These are phyloP conservation scores for Trypanosoma lewisi DNA, from an alignment of 208 protist genomes.

Conservation along the genomic window DNA sequence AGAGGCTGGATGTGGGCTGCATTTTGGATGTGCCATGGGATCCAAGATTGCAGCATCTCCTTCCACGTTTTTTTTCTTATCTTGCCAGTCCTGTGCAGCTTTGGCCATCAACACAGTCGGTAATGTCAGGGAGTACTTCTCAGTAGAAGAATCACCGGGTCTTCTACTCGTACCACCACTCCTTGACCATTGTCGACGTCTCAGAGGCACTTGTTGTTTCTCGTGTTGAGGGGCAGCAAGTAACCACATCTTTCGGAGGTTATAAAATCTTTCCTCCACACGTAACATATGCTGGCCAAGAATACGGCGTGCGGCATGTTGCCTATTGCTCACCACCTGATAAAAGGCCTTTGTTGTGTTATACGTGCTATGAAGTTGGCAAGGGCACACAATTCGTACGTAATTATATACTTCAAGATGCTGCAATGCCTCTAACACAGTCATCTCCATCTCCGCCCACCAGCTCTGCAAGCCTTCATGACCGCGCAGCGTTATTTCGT, in stretches of 20 bases:
- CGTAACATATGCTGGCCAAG: constrained; percentile 26
- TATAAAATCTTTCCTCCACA: constrained; percentile 23
- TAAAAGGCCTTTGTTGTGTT: constrained; percentile 36
- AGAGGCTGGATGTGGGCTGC: background rate
- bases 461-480: constrained; percentile 23
- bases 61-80: background rate
- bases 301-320: constrained; percentile 40
- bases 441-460: constrained; percentile 34
- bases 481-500: background rate
- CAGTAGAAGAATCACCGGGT: background rate
- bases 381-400: constrained; percentile 45
- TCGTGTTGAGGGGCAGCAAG: background rate
- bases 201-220: background rate
- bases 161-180: background rate
- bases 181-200: background rate
- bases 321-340: constrained; percentile 31
- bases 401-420: constrained; percentile 60
- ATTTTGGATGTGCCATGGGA: background rate
- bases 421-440: constrained; percentile 64
- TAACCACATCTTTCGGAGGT: background rate
- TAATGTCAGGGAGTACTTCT: background rate
- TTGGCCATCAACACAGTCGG: constrained; percentile 5
- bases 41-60: background rate
- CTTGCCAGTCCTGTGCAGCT: constrained; percentile 7
- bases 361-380: constrained; percentile 44